Base-by-base conservation (phyloP, 257 asterid genomes). In the Forsythia viridissima region DNA sequence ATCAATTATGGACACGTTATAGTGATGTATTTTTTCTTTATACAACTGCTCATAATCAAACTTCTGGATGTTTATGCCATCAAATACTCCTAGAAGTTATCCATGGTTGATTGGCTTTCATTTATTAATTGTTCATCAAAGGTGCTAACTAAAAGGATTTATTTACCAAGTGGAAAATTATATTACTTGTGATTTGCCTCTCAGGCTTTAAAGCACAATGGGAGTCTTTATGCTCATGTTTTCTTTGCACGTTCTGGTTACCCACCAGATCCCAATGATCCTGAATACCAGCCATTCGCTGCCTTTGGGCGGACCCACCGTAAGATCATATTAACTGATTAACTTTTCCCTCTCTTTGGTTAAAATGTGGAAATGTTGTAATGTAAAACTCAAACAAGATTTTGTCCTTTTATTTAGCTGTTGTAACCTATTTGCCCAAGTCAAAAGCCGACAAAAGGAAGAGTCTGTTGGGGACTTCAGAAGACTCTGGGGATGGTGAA, bases 221-320 rank as follows among this genome's bases (percentile, higher is more conserved):
- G 98, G 61, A 95, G 91, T 83, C 94, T 95, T 44, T 93, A 84
- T 88, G 97, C 98, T 82, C 99, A 95, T 86, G 92, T 93, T 67
- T 95, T 84, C 91, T 95, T 95, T 78, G 92, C 99, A 42, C 93
- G 94, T 79, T 93, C 99, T 87, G 99, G 99, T 86, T 92, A 88
- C 80, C 86, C 94, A 2, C 93, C 94, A 51, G 98, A 95, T 87
- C 93, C 98, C 43, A 92, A 80, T 81, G 97, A 95, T 80, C 97
- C 98, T 8, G 97, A 92, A 88, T 95, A 92, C 82, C 94, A 95
- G 80, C 97, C 98, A 20, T 81, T 86, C 82, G 92, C 98, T 77
- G 87, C 93, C 83, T 95, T 95, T 88, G 99, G 94, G 80, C 84
- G 86, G 76, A 88, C 93, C 65, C 88, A 90, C 76, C 72, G 99